These are phyloP conservation scores for Pseudogymnoascus sp. DNA, from an alignment of 2,329 filamentous ascomycete species.

Conservation along the genomic window DNA sequence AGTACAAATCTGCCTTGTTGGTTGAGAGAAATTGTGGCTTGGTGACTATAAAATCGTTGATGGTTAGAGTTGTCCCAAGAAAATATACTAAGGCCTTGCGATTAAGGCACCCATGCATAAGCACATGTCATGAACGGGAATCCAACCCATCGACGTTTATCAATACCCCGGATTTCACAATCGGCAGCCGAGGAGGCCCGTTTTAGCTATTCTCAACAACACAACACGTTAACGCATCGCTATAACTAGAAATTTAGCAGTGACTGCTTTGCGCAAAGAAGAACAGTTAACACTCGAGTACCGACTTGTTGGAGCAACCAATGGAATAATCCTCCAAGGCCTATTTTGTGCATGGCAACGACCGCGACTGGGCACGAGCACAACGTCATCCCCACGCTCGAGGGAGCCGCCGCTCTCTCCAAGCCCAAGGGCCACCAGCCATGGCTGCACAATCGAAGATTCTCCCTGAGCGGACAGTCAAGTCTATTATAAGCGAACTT, in stretches of 20 bases:
- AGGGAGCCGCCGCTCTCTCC: background rate
- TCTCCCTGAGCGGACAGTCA: conserved; percentile 54
- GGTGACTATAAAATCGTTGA: background rate
- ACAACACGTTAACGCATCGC: background rate
- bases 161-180: conserved; percentile 9
- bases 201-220: background rate
- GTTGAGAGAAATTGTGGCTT: background rate
- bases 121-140: conserved; percentile 8
- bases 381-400: conserved; percentile 11
- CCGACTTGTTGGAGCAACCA: background rate
- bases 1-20: background rate
- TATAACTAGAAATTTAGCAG: background rate
- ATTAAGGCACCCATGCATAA: background rate
- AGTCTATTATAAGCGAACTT: conserved; percentile 58
- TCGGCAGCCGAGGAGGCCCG: background rate
- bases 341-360: background rate
- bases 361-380: conserved; percentile 1
- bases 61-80: background rate
- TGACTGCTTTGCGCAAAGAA: background rate
- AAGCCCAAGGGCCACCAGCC: conserved; percentile 13
- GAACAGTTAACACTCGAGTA: background rate
- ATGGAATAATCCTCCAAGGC: conserved; percentile 5
- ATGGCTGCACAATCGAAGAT: conserved; percentile 76
- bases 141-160: conserved; percentile 3
- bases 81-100: background rate